These are phyloP conservation scores for Meripilus lineatus DNA, from an alignment of 1,284 basidiomycete genomes.

Conservation along the genomic window DNA sequence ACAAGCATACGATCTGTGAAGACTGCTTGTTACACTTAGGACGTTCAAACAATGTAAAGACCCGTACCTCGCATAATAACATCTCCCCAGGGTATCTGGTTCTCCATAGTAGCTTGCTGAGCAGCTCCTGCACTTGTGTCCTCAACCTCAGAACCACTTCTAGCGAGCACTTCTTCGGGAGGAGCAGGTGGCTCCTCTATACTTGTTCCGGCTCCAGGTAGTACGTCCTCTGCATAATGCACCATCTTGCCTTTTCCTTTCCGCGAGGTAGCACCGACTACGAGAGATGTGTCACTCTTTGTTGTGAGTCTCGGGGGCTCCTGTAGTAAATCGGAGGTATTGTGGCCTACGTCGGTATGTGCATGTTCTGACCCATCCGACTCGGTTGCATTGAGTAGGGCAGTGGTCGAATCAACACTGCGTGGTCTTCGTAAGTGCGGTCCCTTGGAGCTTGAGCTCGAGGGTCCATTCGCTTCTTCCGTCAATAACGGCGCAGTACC, in stretches of 20 bases:
- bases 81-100: constrained; percentile 35
- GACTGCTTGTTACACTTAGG: background rate
- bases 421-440: no score
- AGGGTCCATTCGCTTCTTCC: no score
- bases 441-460: no score
- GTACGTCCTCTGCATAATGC: constrained; percentile 25
- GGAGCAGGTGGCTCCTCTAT: constrained; percentile 38
- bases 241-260: constrained; percentile 28
- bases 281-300: no score
- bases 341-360: no score
- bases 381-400: no score
- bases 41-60: background rate
- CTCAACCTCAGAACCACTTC: constrained; percentile 44
- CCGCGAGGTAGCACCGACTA: background rate
- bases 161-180: constrained; percentile 54
- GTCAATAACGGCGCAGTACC: no score
- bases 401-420: constrained; percentile 15
- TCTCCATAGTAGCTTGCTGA: constrained; percentile 22
- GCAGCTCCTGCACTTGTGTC: constrained; percentile 61
- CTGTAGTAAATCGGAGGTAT: no score
- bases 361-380: no score
- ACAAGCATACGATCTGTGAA: constrained; percentile 78
- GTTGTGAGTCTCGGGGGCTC: no score
- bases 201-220: constrained; percentile 9
- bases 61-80: constrained; percentile 62